Percentiles rank a stretch among this genome's conserved stretches.
Conservation (phyloP, 257 asterid species). For the Nicotiana sylvestris region DNA sequence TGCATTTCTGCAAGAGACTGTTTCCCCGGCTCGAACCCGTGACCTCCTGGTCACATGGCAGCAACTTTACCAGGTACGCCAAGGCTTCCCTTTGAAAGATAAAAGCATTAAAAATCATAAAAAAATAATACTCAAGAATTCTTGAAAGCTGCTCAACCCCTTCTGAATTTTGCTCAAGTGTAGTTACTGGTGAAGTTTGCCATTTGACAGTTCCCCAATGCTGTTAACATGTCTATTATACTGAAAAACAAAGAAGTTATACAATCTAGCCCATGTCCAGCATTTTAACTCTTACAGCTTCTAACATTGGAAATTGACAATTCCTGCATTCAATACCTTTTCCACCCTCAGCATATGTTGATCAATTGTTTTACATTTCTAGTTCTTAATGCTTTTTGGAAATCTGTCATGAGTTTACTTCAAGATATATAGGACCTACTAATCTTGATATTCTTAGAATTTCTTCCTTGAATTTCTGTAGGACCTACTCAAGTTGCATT, state of each 20-base stretch:
- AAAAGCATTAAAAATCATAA: not conserved
- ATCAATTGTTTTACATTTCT: not conserved
- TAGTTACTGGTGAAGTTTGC: not conserved
- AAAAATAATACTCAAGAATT: not conserved
- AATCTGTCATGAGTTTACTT: not conserved
- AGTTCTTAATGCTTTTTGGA: not conserved
- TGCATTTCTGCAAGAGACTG: no score
- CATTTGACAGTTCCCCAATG: not conserved
- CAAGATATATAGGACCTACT: not conserved
- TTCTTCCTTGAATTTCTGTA: conserved; percentile 32
- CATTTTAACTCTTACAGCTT: not conserved
- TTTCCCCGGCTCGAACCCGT: no score
- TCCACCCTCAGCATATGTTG: not conserved
- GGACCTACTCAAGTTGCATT: conserved; percentile 50
- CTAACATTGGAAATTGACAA: not conserved
- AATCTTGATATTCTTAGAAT: not conserved
- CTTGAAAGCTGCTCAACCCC: not conserved
- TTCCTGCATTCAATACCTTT: not conserved
- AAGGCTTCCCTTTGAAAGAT: not conserved
- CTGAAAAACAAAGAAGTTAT: no score
- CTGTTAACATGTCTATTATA: not conserved
- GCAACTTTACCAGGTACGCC: no score
- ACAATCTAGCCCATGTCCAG: not conserved
- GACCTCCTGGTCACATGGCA: no score
- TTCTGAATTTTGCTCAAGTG: not conserved